Conservation (phyloP, 2,329 filamentous ascomycete genomes). For the Cercospora citrullina region DNA sequence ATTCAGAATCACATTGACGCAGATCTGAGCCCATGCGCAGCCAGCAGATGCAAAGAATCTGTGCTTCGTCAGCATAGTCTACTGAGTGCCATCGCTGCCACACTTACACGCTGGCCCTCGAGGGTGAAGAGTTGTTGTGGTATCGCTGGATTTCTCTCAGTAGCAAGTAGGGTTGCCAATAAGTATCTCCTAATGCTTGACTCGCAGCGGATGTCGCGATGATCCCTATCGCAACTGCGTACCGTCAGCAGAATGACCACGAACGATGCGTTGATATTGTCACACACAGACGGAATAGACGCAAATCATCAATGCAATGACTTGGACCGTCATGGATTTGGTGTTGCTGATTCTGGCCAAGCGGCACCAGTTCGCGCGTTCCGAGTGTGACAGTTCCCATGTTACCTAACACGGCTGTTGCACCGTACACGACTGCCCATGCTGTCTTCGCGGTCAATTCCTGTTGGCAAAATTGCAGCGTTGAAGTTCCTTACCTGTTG, state of each 20-base stretch:
- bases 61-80: not conserved
- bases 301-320: constrained; percentile 11
- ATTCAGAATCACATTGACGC: constrained; percentile 35
- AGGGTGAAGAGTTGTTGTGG: constrained; percentile 28
- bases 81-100: too few relatives aligned
- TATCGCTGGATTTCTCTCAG: constrained; percentile 19
- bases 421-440: constrained; percentile 22
- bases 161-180: constrained; percentile 23
- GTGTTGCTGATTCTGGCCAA: constrained; percentile 9
- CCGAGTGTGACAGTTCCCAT: constrained; percentile 17
- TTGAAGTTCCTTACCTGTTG: not conserved
- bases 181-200: constrained; percentile 15
- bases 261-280: not conserved
- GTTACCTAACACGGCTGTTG: constrained; percentile 19
- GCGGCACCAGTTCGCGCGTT: constrained; percentile 18
- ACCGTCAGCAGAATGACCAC: not conserved
- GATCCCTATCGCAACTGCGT: constrained; percentile 17
- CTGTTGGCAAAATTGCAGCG: not conserved
- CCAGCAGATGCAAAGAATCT: constrained; percentile 36
- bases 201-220: constrained; percentile 20
- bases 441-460: too few relatives aligned
- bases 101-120: constrained; percentile 32
- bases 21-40: constrained; percentile 32
- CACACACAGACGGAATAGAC: constrained; percentile 13
- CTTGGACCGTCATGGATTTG: constrained; percentile 16